These are phyloP conservation scores for Ceriops tagal DNA, from an alignment of 345 rosid genomes.

Conservation along the genomic window DNA sequence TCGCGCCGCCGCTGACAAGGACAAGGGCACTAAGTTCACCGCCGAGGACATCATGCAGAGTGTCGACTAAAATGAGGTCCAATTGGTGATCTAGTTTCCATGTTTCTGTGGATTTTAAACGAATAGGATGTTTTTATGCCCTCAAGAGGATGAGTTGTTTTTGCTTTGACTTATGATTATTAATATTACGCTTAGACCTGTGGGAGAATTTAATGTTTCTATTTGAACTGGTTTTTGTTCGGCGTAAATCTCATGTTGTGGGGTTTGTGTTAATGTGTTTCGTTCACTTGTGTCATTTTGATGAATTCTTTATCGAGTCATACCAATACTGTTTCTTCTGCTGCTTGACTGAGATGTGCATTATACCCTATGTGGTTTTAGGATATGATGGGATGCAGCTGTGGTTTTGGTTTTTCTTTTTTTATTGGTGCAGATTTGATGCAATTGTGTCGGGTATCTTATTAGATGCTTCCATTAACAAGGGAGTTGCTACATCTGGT, in stretches of 20 bases:
- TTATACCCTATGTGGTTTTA: no score
- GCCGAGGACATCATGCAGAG: conserved; percentile 79
- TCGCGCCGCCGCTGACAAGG: conserved; percentile 70
- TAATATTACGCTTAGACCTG: not conserved
- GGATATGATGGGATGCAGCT: no score
- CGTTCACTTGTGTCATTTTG: no score
- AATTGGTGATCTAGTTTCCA: not conserved
- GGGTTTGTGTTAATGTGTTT: not conserved
- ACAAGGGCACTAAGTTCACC: conserved; percentile 72
- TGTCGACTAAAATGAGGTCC: conserved; percentile 33
- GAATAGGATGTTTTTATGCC: not conserved
- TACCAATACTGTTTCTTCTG: no score
- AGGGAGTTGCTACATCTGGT: no score
- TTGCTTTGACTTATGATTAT: not conserved
- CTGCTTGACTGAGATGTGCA: no score
- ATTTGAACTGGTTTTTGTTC: not conserved
- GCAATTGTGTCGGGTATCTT: no score
- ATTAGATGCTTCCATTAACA: no score
- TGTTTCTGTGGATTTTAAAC: not conserved
- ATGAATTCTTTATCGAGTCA: no score
- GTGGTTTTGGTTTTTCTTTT: no score
- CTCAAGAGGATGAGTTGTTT: not conserved
- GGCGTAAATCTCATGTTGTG: not conserved
- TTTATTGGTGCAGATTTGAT: no score
- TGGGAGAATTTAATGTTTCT: not conserved